Base-by-base conservation (phyloP, 2,329 filamentous ascomycete species). In the Fusarium devonianum region DNA sequence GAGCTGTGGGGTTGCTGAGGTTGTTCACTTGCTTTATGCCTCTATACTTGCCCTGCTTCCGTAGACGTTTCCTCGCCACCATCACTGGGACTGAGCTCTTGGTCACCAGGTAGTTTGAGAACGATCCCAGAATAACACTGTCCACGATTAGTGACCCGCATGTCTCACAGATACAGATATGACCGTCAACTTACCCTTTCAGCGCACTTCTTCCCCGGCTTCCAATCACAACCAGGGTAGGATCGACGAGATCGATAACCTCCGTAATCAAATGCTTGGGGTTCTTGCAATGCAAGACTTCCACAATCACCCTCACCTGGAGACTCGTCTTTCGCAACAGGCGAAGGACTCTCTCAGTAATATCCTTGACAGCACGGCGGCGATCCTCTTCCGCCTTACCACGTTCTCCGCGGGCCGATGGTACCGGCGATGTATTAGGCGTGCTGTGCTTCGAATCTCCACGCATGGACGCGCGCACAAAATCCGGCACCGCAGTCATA, bases 241-340 rank as follows among this genome's bases (percentile, higher is more conserved):
- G 94, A 58, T 88, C 89, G 41, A 97, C 82, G 57, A 90, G 84
- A 70, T 99, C 94, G 71, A 99, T 97, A 75, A 97, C 92, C 76
- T 97, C 94, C 1, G 92, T 96, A 58, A 99, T 92, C 76, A 97
- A 82, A 70, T 97, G 92, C 71, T 94, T 93, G 4, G 94, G 92
- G 67, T 90, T 97, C 79, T 97, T 97, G 86, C 94, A 97, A 73
- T 97, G 94, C 60, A 99, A 88, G 19, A 97, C 93, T 73, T 99
- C 94, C 23, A 99, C 88, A 39, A 96, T 91, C 36, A 97, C 89
- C 49, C 92, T 86, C 37, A 97, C 92, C 70, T 99, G 93, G 49
- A 99, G 78, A 58, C 89, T 85, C 1, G 94, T 99, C 79, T 96
- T 96, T 52, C 93, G 83, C 51, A 99, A 75, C 34, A 97, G 76